These are phyloP conservation scores for Kluyveromyces nonfermentans DNA, from an alignment of 805 yeast genomes.

Conservation along the genomic window DNA sequence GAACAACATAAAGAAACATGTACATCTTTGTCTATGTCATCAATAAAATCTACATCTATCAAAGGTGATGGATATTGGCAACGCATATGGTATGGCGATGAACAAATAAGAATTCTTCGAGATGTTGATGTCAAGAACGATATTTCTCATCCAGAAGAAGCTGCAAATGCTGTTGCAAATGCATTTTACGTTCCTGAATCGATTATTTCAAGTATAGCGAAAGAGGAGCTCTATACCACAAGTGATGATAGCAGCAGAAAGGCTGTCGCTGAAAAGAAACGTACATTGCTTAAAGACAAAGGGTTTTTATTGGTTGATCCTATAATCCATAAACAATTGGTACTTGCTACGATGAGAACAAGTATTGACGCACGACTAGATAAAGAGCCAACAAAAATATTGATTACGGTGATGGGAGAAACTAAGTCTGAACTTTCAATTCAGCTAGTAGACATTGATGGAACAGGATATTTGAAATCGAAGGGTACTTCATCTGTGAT, in stretches of 20 bases:
- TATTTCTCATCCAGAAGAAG: background rate
- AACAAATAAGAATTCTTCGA: background rate
- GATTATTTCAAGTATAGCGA: conserved; percentile 1
- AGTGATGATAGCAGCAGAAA: conserved; percentile 2
- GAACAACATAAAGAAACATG: background rate
- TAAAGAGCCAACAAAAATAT: background rate
- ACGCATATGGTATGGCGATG: background rate
- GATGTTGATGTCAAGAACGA: background rate
- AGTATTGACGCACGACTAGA: conserved; percentile 1
- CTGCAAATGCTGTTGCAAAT: background rate
- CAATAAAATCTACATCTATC: background rate
- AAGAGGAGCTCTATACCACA: conserved; percentile 1
- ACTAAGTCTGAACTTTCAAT: background rate
- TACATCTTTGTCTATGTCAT: background rate
- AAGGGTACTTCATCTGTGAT: conserved; percentile 7
- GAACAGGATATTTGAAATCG: background rate
- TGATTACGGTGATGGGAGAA: background rate
- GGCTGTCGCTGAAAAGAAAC: background rate
- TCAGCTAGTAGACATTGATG: background rate
- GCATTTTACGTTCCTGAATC: background rate
- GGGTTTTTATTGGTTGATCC: conserved; percentile 1
- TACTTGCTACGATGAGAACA: background rate
- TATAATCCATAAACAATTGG: background rate
- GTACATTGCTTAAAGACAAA: background rate
- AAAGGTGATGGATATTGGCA: background rate